Percentiles rank a stretch among this genome's conserved stretches.
These are phyloP conservation scores for Durotheca rogersii DNA, from an alignment of 495 filamentous ascomycete species.

Conservation along the genomic window DNA sequence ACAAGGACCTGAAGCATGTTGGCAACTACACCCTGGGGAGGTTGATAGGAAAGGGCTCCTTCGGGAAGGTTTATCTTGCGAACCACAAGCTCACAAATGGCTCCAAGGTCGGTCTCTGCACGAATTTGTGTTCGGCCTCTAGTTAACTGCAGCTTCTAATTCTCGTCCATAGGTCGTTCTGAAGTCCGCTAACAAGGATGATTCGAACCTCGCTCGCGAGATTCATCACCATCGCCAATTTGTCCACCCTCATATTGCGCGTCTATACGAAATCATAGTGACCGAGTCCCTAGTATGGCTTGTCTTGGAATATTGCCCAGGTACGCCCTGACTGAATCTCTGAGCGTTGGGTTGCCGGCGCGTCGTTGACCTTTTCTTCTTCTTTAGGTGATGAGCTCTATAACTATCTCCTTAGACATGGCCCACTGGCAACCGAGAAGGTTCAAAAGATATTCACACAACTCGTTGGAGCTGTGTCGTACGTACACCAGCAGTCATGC, in stretches of 20 bases:
- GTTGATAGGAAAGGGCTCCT: conserved; percentile 94
- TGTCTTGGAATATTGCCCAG: conserved; percentile 94
- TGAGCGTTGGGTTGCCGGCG: neutral
- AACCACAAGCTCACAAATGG: conserved; percentile 97
- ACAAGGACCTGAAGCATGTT: conserved; percentile 83
- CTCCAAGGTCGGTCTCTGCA: conserved; percentile 71
- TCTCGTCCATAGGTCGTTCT: conserved; percentile 82
- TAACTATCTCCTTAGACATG: conserved; percentile 87
- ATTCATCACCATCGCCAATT: conserved; percentile 99
- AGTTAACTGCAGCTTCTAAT: conserved; percentile 18
- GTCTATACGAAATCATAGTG: conserved; percentile 95
- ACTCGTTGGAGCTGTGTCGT: conserved; percentile 90
- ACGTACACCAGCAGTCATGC: conserved; percentile 93
- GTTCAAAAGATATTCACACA: conserved; percentile 96
- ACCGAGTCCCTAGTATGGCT: conserved; percentile 95
- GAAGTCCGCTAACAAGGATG: conserved; percentile 94
- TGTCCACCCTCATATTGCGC: conserved; percentile 93
- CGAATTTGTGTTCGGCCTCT: conserved; percentile 3
- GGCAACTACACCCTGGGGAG: conserved; percentile 92
- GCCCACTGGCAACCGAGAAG: conserved; percentile 79
- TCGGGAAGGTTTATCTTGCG: conserved; percentile 97
- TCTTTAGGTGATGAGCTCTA: conserved; percentile 88
- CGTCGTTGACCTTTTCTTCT: conserved; percentile 24
- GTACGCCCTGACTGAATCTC: conserved; percentile 55
- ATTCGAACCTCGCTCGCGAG: conserved; percentile 91